phyloP scores from a whole-genome alignment of 768 basidiomycete species.

The Coprinopsis sp. region DNA sequence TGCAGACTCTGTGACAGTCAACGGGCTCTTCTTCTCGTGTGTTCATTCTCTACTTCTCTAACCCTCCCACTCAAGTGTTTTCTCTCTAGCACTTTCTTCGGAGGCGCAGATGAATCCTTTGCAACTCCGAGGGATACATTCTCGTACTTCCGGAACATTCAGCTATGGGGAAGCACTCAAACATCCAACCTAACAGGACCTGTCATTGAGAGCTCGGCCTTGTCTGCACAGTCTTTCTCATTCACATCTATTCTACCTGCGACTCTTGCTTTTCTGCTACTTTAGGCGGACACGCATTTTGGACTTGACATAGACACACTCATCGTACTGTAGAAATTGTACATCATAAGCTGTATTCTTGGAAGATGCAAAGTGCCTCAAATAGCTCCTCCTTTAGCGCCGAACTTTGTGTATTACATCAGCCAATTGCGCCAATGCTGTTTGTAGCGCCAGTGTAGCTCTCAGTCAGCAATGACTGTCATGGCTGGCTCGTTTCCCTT shows the following conservation, averaged over 20 bases:
- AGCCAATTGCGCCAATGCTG: conserved; percentile 8
- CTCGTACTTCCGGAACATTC: conserved; percentile 75
- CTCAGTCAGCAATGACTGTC: conserved; percentile 11
- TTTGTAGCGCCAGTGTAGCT: neutral
- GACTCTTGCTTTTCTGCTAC: neutral
- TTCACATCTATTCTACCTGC: neutral
- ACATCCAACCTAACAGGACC: conserved; percentile 44
- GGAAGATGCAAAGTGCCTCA: too few relatives aligned
- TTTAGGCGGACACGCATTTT: too few relatives aligned
- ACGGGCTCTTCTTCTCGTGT: conserved; percentile 81
- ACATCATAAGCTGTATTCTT: too few relatives aligned
- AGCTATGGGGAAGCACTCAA: conserved; percentile 52
- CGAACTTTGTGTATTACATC: too few relatives aligned
- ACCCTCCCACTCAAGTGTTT: conserved; percentile 1
- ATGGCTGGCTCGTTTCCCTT: neutral
- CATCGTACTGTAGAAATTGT: too few relatives aligned
- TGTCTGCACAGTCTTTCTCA: conserved; percentile 4
- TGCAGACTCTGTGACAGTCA: conserved; percentile 44
- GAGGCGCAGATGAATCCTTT: conserved; percentile 71
- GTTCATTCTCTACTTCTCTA: neutral
- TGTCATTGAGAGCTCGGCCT: conserved; percentile 22
- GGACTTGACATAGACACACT: too few relatives aligned
- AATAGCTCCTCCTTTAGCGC: too few relatives aligned
- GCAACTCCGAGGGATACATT: conserved; percentile 63
- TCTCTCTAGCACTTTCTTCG: conserved; percentile 67